Base-by-base conservation (phyloP, 768 basidiomycete species). In the Gloeopeniophorella convolvens region DNA sequence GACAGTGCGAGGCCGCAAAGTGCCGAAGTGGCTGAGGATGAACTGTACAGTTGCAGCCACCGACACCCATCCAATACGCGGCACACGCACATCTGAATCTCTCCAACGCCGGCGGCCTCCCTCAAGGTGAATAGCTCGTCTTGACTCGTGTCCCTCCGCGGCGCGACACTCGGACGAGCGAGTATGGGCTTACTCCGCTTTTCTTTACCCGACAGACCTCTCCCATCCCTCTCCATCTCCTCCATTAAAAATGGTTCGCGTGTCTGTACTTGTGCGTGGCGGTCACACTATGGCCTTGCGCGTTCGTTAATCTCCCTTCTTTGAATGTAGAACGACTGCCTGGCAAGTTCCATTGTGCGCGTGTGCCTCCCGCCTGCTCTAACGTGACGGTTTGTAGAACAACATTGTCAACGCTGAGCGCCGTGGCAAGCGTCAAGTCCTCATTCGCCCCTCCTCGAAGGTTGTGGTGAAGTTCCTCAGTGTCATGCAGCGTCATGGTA, bases 341-440 rank as follows among this genome's bases (percentile, higher is more conserved):
- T 74, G 49, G 74, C 72, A 60, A 64, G 70, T 65, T 50, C 18
- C 21, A 3, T 20, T 15, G 13, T 9, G 5, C 33, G 26, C 20
- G 15, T 8, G 4, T 12, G 31, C 21, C 3, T 42, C 26, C 11
- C n/a, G 16, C 40, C 35, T 23, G 21, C 35, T 55, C 50, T 41
- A 43, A 51, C 28, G 39, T 26, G 13, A 52, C 21, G 56, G n/a
- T 36, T 13, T 48, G 15, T 67, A 86, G 82, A 97, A 95, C 83
- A 95, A 89, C 82, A 96, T 97, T 60, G 91, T 96, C 83, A 99
- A 99, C 61, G 96, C 96, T 65, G 96, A 98, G 78, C 91, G 92
- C 68, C 89, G 93, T 66, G 96, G 96, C 65, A 99, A 99, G 78
- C 91, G 96, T 64, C 96, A 99, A 75, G 96, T 99, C 56, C 85